phyloP scores from a whole-genome alignment of 768 basidiomycete species.

The Xerocomellus amylosporus region DNA sequence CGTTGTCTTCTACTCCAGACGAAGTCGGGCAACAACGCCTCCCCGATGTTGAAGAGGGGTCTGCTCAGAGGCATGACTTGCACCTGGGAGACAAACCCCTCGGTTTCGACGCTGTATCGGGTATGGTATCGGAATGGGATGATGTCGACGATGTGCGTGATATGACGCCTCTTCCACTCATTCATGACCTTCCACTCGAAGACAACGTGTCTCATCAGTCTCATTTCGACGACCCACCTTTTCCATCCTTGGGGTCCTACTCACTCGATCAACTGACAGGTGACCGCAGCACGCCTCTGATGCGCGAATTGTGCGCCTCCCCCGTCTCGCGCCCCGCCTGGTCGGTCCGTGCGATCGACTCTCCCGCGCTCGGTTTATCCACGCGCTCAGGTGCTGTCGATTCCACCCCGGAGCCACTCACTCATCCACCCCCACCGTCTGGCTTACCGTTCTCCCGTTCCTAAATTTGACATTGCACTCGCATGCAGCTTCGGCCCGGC shows the following conservation, averaged over 20 bases:
- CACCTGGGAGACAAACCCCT: slow-evolving; percentile 1
- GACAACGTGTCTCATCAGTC: slow-evolving; percentile 5
- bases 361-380: slow-evolving; percentile 20
- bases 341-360: slow-evolving; percentile 29
- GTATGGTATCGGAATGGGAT: slow-evolving; percentile 24
- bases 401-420: slow-evolving; percentile 8
- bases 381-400: slow-evolving; percentile 4
- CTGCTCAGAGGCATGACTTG: background rate
- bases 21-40: background rate
- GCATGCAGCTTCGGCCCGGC: slow-evolving; percentile 78
- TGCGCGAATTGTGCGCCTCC: slow-evolving; percentile 15
- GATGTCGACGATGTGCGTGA: slow-evolving; percentile 31
- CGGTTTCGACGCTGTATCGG: slow-evolving; percentile 13
- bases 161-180: slow-evolving; percentile 18
- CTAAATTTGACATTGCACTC: slow-evolving; percentile 60
- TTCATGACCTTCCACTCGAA: slow-evolving; percentile 21
- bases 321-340: slow-evolving; percentile 25
- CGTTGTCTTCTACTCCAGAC: background rate
- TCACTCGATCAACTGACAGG: slow-evolving; percentile 7
- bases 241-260: background rate
- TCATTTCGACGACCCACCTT: slow-evolving; percentile 13
- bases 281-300: slow-evolving; percentile 11
- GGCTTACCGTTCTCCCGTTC: slow-evolving; percentile 42
- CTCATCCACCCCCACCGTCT: slow-evolving; percentile 21
- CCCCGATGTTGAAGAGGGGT: slow-evolving; percentile 3